Conservation (phyloP, 2,329 filamentous ascomycete species). For the Ophiostoma ulmi region DNA sequence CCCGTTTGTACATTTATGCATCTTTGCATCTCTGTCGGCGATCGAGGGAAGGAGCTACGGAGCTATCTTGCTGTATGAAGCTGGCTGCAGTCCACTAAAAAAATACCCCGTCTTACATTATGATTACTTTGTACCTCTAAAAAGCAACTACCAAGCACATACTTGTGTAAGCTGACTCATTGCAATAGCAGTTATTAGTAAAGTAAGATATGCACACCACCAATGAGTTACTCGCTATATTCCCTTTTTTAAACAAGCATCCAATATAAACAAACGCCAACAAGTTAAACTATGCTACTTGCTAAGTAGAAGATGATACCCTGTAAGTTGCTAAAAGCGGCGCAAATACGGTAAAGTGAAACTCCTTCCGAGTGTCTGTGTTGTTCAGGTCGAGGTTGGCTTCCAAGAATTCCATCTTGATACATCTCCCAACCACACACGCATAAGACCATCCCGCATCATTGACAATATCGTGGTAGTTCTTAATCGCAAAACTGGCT, state of each 20-base stretch:
- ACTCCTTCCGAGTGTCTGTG: neutral
- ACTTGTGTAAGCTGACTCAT: too few relatives aligned
- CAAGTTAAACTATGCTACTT: too few relatives aligned
- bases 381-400: neutral
- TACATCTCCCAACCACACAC: neutral
- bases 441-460: neutral
- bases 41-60: neutral
- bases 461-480: neutral
- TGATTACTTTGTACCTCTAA: too few relatives aligned
- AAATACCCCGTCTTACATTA: neutral
- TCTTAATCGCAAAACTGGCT: neutral
- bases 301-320: neutral
- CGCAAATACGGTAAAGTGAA: neutral
- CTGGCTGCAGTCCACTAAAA: neutral
- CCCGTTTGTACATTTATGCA: neutral
- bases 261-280: neutral
- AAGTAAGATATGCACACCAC: too few relatives aligned
- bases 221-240: too few relatives aligned
- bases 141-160: too few relatives aligned
- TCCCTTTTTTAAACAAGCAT: neutral
- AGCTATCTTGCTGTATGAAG: neutral
- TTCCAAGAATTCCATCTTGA: neutral
- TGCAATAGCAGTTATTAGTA: too few relatives aligned
- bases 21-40: too few relatives aligned
- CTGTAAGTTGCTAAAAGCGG: neutral